Evolutionary conservation across 176 grass and related monocot genomes (phyloP).

Genomic region (Coix lacrymajobi): DNA sequence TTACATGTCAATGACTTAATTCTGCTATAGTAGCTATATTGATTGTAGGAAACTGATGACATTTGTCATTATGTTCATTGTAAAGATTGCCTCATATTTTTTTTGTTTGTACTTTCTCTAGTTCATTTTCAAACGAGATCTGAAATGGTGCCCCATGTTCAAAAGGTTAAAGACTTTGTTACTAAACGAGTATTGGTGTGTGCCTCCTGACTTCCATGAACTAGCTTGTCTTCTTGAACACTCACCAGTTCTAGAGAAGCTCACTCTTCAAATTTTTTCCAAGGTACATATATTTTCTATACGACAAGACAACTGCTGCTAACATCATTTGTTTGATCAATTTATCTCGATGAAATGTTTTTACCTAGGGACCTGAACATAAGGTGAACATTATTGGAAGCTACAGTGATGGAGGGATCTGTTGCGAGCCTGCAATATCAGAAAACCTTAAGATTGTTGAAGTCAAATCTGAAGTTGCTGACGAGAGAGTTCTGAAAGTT

Average conservation of each 20-base stretch:
- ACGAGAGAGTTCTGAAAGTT: background rate
- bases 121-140: constrained; percentile 16
- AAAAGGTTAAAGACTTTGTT: too few relatives aligned
- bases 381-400: background rate
- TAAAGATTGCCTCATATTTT: background rate
- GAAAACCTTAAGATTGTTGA: background rate
- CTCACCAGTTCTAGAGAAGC: constrained; percentile 18
- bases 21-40: too few relatives aligned
- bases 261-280: constrained; percentile 1
- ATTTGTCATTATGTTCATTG: background rate
- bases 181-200: background rate
- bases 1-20: background rate
- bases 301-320: background rate
- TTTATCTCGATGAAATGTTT: background rate
- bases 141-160: too few relatives aligned
- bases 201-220: background rate
- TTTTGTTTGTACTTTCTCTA: background rate
- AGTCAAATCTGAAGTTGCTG: background rate
- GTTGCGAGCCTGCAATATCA: background rate
- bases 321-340: background rate
- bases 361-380: background rate
- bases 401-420: background rate
- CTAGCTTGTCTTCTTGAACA: constrained; percentile 18
- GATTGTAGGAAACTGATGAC: too few relatives aligned
- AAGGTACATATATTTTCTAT: constrained; percentile 1